Base-by-base conservation (phyloP, 129 eudicot species). In the Arctium lappa region DNA sequence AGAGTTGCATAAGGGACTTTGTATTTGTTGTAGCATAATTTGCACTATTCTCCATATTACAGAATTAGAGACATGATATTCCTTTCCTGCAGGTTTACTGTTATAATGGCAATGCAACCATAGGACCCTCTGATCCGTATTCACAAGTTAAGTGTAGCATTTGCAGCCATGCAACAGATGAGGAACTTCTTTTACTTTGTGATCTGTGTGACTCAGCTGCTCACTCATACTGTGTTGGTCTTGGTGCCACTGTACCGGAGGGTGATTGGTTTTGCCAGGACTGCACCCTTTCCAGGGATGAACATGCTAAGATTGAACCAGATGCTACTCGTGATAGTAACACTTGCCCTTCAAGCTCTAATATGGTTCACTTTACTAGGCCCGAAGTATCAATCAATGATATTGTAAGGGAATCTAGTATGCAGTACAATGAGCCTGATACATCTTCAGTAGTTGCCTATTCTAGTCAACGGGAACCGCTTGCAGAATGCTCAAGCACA, bases 181-280 rank as follows among this genome's bases (percentile, higher is more conserved):
- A 92, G 2, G 34, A 69, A 82, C 88, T 91, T 79, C 85, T 95
- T 39, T 88, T 95, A 32, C 85, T 95, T 39, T 95, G 98, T 75
- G 98, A 95, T 86, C 89, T 95, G 38, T 95, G 98, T 76, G 98
- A 95, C 74, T 78, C 97, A 1, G 92, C 97, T 72, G 79, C 93
- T 16, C 98, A 95, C 75, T 91, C 97, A 15, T 95, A 81, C 73
- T 95, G 98, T 84, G 93, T 88, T 36, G 98, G 98, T 69, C 97
- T 92, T 32, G 94, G 98, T 73, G 78, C n/a, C 13, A 90, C 93
- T 60, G 92, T 95, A 69, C 98, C 98, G 16, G 97, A 95, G 78
- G 97, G 97, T 79, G 94, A 92, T 85, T 95, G 98, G 98, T 92
- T 83, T 88, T 95, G 97, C 74, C 83, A 74, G 0, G 98, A 91